Base-by-base conservation (phyloP, 1,139 yeast species). In the Yamadazyma friedrichii region DNA sequence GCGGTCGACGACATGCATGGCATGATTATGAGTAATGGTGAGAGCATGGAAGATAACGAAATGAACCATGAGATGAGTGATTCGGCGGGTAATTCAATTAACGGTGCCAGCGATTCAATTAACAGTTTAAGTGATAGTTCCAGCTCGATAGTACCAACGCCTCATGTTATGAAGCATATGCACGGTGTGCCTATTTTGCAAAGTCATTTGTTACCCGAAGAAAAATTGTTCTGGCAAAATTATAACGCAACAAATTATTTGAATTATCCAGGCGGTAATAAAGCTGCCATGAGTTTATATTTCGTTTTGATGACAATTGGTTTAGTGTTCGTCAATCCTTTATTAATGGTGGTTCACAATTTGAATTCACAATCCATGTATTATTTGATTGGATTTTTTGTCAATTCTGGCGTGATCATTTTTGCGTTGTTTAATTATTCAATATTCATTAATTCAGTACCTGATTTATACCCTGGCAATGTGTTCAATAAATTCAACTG, bases 241-340 rank as follows among this genome's bases (percentile, higher is more conserved):
- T 91, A 88, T 62, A 80, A 86, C 54, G 80, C 95, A n/a, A 84
- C 94, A 6, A 84, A 88, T 11, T 89, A 76, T 59, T 78, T 88
- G 62, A 80, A 76, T 10, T 64, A 79, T n/a, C 76, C 74, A 1
- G 56, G 74, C 1, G 61, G 70, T 4, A 75, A 75, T 49, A 74
- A 77, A 45, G 47, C 69, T n/a, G 74, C 82, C 2, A 65, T 91
- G 36, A 67, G 71, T 52, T 54, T 72, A 36, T 98, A 91, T 54
- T 65, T 82, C 9, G 54, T 58, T 2, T 57, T 79, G 15, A 64
- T 81, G 17, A 40, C 70, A 3, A 9, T 70, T 0, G 63, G 85
- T 0, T 73, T 81, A 50, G 60, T 80, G 13, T 54, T 84, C 26
- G 45, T 85, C 4, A 88, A 87, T 55, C 98, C 98, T 5, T 52